These are phyloP conservation scores for Monosporascus sp. DNA, from an alignment of 2,329 filamentous ascomycete genomes.

Conservation along the genomic window DNA sequence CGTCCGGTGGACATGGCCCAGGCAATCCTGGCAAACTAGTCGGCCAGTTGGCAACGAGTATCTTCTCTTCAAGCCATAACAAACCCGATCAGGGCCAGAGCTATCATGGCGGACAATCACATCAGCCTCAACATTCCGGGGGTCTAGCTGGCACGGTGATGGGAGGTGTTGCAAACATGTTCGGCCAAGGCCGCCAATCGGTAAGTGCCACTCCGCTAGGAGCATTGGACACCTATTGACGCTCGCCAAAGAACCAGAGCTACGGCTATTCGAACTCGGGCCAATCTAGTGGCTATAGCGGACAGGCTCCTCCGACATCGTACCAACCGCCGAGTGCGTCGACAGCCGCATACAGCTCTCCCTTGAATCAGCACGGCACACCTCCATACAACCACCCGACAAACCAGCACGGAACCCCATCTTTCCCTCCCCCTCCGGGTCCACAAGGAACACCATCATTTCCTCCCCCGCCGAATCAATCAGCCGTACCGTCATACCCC, in stretches of 20 bases:
- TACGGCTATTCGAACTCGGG: conserved; percentile 59
- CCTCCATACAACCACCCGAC: conserved; percentile 15
- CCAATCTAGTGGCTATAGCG: conserved; percentile 53
- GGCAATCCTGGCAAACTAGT: conserved; percentile 45
- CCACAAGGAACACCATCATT: conserved; percentile 17
- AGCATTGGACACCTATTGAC: conserved; percentile 11
- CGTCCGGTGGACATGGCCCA: conserved; percentile 19
- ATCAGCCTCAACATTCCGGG: conserved; percentile 34
- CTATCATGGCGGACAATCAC: conserved; percentile 13
- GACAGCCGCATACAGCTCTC: conserved; percentile 23
- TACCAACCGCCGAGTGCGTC: conserved; percentile 42
- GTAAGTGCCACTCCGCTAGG: conserved; percentile 24
- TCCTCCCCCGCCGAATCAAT: conserved; percentile 9
- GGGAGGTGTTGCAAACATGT: conserved; percentile 48
- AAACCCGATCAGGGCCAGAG: conserved; percentile 43
- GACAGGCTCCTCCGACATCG: conserved; percentile 56
- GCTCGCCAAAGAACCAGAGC: conserved; percentile 42
- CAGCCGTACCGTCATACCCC: conserved; percentile 16
- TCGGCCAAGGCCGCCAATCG: conserved; percentile 38
- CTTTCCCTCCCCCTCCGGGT: conserved; percentile 16
- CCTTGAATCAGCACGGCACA: conserved; percentile 21
- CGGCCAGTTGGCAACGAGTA: conserved; percentile 49
- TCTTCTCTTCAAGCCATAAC: conserved; percentile 42
- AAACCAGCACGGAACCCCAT: conserved; percentile 19
- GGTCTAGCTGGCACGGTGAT: conserved; percentile 50